Evolutionary conservation across 2,329 filamentous ascomycete species (phyloP).

Genomic region (Pyricularia pennisetigena): DNA sequence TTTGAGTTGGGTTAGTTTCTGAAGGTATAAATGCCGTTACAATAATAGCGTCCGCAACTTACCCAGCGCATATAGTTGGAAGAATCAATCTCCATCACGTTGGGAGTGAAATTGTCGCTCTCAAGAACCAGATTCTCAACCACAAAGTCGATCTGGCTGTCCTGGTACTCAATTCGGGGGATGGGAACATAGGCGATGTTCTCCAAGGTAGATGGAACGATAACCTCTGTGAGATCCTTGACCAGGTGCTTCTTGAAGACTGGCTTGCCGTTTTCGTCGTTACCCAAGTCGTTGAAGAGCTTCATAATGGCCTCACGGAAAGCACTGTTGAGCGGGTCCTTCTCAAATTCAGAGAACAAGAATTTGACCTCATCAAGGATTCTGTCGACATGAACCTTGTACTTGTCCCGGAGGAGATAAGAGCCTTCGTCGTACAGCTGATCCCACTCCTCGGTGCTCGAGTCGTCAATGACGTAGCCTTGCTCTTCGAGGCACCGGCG

Average conservation of each 20-base stretch:
- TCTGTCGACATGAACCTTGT: conserved; percentile 75
- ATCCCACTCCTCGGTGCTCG: conserved; percentile 74
- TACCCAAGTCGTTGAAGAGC: conserved; percentile 80
- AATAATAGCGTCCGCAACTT: background rate
- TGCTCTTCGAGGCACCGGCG: conserved; percentile 79
- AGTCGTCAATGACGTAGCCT: conserved; percentile 81
- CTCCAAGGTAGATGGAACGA: conserved; percentile 75
- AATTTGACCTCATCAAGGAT: conserved; percentile 88
- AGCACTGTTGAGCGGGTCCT: conserved; percentile 75
- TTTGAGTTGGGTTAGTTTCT: background rate
- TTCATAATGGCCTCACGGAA: conserved; percentile 71
- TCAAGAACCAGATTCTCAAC: conserved; percentile 94
- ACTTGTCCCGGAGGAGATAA: conserved; percentile 81
- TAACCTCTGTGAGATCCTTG: conserved; percentile 80
- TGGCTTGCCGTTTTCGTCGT: conserved; percentile 73
- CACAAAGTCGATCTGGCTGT: conserved; percentile 73
- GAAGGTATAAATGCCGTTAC: background rate
- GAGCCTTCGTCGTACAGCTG: conserved; percentile 74
- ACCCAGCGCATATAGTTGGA: conserved; percentile 88
- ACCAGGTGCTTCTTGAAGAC: conserved; percentile 88
- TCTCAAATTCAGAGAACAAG: conserved; percentile 77
- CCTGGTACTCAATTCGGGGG: conserved; percentile 87
- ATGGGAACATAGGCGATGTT: conserved; percentile 84
- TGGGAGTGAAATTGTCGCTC: conserved; percentile 93
- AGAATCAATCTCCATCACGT: conserved; percentile 75